These are phyloP conservation scores for Kluyveromyces nonfermentans DNA, from an alignment of 805 yeast species.

Conservation along the genomic window DNA sequence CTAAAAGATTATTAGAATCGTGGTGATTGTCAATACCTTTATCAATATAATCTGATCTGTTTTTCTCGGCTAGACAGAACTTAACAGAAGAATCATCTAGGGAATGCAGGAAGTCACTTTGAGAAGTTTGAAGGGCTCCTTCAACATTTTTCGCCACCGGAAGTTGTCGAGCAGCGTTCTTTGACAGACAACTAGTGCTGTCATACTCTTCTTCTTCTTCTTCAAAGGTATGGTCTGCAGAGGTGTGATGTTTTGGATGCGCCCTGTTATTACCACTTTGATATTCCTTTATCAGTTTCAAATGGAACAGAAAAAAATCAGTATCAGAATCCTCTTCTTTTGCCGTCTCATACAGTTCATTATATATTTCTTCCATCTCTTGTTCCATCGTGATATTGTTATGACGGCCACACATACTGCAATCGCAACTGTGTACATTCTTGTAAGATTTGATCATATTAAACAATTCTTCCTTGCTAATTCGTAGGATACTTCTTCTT, in stretches of 20 bases:
- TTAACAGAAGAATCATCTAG: slow-evolving; percentile 15
- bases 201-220: slow-evolving; percentile 2
- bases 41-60: background rate
- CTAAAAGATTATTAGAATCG: background rate
- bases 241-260: slow-evolving; percentile 3
- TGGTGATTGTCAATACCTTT: background rate
- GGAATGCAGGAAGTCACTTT: slow-evolving; percentile 7
- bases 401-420: slow-evolving; percentile 71
- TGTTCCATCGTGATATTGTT: slow-evolving; percentile 54
- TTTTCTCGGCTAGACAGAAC: slow-evolving; percentile 12
- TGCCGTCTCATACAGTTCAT: slow-evolving; percentile 50
- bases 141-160: background rate
- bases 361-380: slow-evolving; percentile 67
- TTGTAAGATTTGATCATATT: slow-evolving; percentile 54
- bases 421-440: slow-evolving; percentile 44
- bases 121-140: background rate
- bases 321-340: slow-evolving; percentile 28
- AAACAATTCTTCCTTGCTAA: slow-evolving; percentile 63
- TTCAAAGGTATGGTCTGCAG: slow-evolving; percentile 1
- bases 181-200: background rate
- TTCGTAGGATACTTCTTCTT: slow-evolving; percentile 50
- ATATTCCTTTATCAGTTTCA: slow-evolving; percentile 26
- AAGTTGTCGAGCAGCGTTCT: background rate
- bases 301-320: slow-evolving; percentile 26
- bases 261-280: slow-evolving; percentile 19